These are phyloP conservation scores for Teunomyces aglyptinius DNA, from an alignment of 805 yeast genomes.

Conservation along the genomic window DNA sequence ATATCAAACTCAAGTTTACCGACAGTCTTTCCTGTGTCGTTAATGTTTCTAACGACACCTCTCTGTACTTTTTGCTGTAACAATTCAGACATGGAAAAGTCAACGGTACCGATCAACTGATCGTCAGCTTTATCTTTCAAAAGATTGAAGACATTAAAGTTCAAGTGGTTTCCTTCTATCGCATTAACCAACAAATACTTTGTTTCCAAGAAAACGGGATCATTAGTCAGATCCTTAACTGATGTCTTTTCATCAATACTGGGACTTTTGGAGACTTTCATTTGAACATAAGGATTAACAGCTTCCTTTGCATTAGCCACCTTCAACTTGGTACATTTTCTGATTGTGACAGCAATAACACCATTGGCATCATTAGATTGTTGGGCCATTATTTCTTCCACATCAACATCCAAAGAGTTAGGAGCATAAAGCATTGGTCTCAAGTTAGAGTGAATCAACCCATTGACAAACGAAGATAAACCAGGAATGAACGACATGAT, in stretches of 20 bases:
- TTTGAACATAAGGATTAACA: slow-evolving; percentile 56
- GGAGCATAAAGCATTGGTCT: slow-evolving; percentile 84
- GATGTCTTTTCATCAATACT: slow-evolving; percentile 53
- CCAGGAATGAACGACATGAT: slow-evolving; percentile 85
- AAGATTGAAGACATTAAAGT: slow-evolving; percentile 55
- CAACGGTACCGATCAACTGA: slow-evolving; percentile 44
- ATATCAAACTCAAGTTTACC: slow-evolving; percentile 61
- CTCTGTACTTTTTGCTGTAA: slow-evolving; percentile 51
- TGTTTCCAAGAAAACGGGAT: slow-evolving; percentile 68
- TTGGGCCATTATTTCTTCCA: slow-evolving; percentile 65
- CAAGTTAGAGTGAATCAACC: slow-evolving; percentile 63
- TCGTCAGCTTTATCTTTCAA: slow-evolving; percentile 54
- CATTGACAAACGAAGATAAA: slow-evolving; percentile 66
- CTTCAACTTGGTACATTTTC: slow-evolving; percentile 51
- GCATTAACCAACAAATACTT: slow-evolving; percentile 56
- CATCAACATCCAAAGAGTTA: slow-evolving; percentile 71
- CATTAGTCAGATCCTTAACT: slow-evolving; percentile 52
- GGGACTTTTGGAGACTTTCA: slow-evolving; percentile 37
- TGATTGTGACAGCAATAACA: slow-evolving; percentile 60
- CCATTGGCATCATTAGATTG: slow-evolving; percentile 69
- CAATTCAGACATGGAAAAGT: slow-evolving; percentile 57
- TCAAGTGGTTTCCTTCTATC: slow-evolving; percentile 53
- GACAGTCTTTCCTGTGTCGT: slow-evolving; percentile 51
- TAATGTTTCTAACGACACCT: slow-evolving; percentile 43
- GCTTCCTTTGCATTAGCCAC: slow-evolving; percentile 41